These are phyloP conservation scores for Cymbopogon citratus DNA, from an alignment of 176 grass and related monocot genomes.

Conservation along the genomic window DNA sequence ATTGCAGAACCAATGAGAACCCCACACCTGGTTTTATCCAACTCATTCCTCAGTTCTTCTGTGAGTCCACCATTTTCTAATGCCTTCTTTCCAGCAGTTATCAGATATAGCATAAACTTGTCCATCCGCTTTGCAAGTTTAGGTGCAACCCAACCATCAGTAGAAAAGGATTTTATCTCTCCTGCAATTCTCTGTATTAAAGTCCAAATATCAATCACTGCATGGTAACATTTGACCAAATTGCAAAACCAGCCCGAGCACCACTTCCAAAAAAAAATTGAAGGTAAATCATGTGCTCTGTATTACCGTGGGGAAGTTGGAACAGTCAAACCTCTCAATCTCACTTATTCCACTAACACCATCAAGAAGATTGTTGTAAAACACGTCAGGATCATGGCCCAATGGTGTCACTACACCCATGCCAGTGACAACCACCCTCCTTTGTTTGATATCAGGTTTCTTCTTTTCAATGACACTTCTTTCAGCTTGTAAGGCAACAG, in stretches of 20 bases:
- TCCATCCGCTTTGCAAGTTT: slow-evolving; percentile 94
- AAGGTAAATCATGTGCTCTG: not conserved
- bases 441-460: slow-evolving; percentile 62
- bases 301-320: slow-evolving; percentile 87
- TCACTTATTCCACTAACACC: slow-evolving; percentile 88
- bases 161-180: slow-evolving; percentile 92
- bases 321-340: slow-evolving; percentile 91
- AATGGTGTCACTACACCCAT: slow-evolving; percentile 97
- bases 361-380: slow-evolving; percentile 90
- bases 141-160: slow-evolving; percentile 82
- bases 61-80: slow-evolving; percentile 85
- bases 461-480: slow-evolving; percentile 59
- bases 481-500: slow-evolving; percentile 79
- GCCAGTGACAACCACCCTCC: slow-evolving; percentile 90
- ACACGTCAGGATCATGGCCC: slow-evolving; percentile 89
- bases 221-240: not conserved
- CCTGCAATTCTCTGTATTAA: slow-evolving; percentile 89
- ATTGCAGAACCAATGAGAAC: slow-evolving; percentile 97
- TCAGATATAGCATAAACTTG: slow-evolving; percentile 97
- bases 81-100: slow-evolving; percentile 96
- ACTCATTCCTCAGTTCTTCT: slow-evolving; percentile 65
- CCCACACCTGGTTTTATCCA: slow-evolving; percentile 94
- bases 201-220: slow-evolving; percentile 17
- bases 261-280: not conserved
- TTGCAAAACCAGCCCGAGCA: slow-evolving; percentile 3